phyloP scores from a whole-genome alignment of 2,329 filamentous ascomycete species.

The Microsporum canis region DNA sequence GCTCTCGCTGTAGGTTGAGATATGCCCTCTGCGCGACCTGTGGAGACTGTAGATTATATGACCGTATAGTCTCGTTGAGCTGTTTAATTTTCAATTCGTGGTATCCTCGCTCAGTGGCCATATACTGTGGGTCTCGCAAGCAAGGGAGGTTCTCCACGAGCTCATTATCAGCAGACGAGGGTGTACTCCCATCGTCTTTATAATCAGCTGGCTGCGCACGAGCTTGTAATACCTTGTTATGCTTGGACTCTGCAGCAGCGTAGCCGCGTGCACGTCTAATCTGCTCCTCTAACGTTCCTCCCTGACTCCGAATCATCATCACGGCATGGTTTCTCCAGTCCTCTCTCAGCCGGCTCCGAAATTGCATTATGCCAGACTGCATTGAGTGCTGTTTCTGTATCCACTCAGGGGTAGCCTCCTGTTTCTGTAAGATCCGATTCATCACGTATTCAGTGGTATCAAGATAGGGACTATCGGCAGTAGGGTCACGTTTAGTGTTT shows the following conservation, averaged over 20 bases:
- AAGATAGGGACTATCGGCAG: slow-evolving; percentile 76
- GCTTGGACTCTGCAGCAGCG: slow-evolving; percentile 50
- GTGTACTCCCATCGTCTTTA: background rate
- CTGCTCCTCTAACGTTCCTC: slow-evolving; percentile 63
- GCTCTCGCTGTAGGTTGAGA: slow-evolving; percentile 69
- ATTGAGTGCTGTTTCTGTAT: slow-evolving; percentile 97
- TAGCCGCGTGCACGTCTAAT: slow-evolving; percentile 60
- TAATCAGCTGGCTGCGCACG: background rate
- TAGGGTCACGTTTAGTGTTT: slow-evolving; percentile 58
- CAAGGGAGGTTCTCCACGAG: slow-evolving; percentile 41
- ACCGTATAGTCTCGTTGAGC: slow-evolving; percentile 68
- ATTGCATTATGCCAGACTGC: slow-evolving; percentile 54
- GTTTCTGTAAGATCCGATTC: slow-evolving; percentile 96
- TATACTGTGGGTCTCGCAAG: slow-evolving; percentile 70
- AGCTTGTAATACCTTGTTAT: slow-evolving; percentile 2
- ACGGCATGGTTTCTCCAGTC: slow-evolving; percentile 82
- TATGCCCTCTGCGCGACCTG: slow-evolving; percentile 89
- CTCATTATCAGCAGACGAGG: slow-evolving; percentile 9
- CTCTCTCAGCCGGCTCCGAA: slow-evolving; percentile 60
- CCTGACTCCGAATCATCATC: slow-evolving; percentile 62
- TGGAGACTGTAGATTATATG: slow-evolving; percentile 92
- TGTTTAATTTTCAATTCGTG: slow-evolving; percentile 63
- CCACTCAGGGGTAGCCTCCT: slow-evolving; percentile 93
- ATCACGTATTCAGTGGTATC: slow-evolving; percentile 96
- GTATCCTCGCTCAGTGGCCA: slow-evolving; percentile 61